Percentiles rank a stretch among this genome's conserved stretches.
Evolutionary conservation across 1,139 yeast species (phyloP).

Genomic region (Hansenula anomala): DNA sequence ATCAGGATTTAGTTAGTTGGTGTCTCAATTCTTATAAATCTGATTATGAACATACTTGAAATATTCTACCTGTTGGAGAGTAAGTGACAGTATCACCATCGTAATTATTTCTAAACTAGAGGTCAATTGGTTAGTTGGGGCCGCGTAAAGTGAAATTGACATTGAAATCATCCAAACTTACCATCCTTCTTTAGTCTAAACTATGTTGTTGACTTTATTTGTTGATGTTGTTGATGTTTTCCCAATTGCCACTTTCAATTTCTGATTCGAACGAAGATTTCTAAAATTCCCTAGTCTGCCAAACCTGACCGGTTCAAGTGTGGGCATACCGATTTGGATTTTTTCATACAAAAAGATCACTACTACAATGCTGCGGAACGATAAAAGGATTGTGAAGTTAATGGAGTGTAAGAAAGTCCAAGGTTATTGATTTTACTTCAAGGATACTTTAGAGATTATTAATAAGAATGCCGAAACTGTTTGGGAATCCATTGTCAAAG

Average conservation of each 20-base stretch:
- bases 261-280: neutral
- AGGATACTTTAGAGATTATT: neutral
- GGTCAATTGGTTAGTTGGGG: slow-evolving; percentile 4
- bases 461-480: neutral
- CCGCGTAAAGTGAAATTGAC: neutral
- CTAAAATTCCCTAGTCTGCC: too few species aligned
- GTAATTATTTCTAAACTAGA: slow-evolving; percentile 93
- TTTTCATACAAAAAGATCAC: too few species aligned
- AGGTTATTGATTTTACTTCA: too few species aligned
- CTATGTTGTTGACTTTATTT: too few species aligned
- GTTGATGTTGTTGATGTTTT: too few species aligned
- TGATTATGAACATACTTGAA: slow-evolving; percentile 48
- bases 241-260: slow-evolving; percentile 5
- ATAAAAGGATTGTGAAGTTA: too few species aligned
- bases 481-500: slow-evolving; percentile 57
- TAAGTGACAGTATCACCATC: slow-evolving; percentile 97
- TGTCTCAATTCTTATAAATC: neutral
- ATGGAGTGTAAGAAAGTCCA: too few species aligned
- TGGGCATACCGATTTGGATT: neutral
- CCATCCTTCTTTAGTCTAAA: neutral
- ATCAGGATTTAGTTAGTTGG: neutral
- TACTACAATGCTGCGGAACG: too few species aligned
- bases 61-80: slow-evolving; percentile 95
- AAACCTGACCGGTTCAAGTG: too few species aligned
- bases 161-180: neutral